Percentiles rank a stretch among this genome's conserved stretches.
Evolutionary conservation across 1,284 basidiomycete species (phyloP).

Genomic region (Sphaerobolus stellatus): DNA sequence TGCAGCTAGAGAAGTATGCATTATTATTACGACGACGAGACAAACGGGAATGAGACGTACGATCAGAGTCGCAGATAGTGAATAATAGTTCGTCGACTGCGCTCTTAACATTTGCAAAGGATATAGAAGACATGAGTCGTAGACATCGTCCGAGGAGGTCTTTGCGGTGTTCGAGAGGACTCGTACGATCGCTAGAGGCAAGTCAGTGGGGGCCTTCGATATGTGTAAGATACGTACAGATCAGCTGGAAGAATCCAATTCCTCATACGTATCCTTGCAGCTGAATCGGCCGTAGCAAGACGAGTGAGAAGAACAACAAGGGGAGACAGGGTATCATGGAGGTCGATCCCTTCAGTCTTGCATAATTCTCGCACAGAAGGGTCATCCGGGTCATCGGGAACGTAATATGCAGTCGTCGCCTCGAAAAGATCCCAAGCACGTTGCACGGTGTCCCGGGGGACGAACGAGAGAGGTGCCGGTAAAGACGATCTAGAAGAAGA

Average conservation of each 20-base stretch:
- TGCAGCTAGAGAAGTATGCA: slow-evolving; percentile 49
- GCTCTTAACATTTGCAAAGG: slow-evolving; percentile 69
- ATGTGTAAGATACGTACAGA: slow-evolving; percentile 39
- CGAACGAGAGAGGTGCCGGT: slow-evolving; percentile 33
- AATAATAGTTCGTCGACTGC: slow-evolving; percentile 85
- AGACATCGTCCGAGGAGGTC: slow-evolving; percentile 78
- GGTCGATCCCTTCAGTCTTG: slow-evolving; percentile 43
- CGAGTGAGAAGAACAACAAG: slow-evolving; percentile 72
- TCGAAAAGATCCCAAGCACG: slow-evolving; percentile 69
- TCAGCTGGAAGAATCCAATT: slow-evolving; percentile 70
- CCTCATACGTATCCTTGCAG: slow-evolving; percentile 54
- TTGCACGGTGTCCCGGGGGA: slow-evolving; percentile 52
- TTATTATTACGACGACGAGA: neutral
- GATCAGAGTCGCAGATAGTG: slow-evolving; percentile 75
- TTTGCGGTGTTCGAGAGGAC: slow-evolving; percentile 66
- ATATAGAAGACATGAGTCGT: slow-evolving; percentile 72
- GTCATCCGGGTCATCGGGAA: slow-evolving; percentile 72
- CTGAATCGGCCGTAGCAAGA: slow-evolving; percentile 62
- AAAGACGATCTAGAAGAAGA: slow-evolving; percentile 50
- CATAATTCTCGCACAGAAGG: slow-evolving; percentile 50
- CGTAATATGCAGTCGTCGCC: slow-evolving; percentile 57
- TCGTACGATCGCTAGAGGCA: slow-evolving; percentile 61
- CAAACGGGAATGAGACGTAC: slow-evolving; percentile 43
- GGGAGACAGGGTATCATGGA: slow-evolving; percentile 79
- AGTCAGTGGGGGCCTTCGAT: neutral